Percentiles rank a stretch among this genome's conserved stretches.
These are phyloP conservation scores for Hypoxylon sp. DNA, from an alignment of 2,329 filamentous ascomycete species.

Conservation along the genomic window DNA sequence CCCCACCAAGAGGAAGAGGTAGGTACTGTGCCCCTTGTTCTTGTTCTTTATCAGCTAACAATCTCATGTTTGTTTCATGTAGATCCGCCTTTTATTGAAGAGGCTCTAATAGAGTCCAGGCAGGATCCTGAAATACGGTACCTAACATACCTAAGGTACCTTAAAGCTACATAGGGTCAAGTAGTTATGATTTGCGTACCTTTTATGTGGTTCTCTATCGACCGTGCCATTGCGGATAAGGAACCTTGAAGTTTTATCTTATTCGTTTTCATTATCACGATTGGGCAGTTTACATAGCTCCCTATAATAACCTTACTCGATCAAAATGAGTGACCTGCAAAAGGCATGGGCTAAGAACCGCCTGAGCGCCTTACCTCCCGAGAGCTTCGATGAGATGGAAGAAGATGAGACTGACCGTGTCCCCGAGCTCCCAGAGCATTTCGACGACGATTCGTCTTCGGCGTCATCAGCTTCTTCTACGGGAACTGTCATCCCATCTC, in stretches of 20 bases:
- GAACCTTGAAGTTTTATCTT: conserved; percentile 9
- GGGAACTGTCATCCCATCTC: conserved; percentile 88
- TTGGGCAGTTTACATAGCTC: conserved; percentile 18
- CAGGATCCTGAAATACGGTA: background rate
- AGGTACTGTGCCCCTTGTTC: background rate
- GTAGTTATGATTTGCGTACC: conserved; percentile 21
- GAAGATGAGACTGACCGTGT: conserved; percentile 60
- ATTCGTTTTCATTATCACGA: conserved; percentile 9
- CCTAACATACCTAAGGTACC: too few relatives aligned
- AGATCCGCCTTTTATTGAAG: conserved; percentile 2
- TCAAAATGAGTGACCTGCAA: conserved; percentile 82
- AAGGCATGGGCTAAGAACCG: conserved; percentile 83
- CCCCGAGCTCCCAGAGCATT: conserved; percentile 60
- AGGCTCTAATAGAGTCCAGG: background rate
- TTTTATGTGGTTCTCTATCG: conserved; percentile 2
- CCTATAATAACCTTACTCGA: background rate
- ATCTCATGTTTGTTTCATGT: conserved; percentile 9
- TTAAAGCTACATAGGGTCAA: background rate
- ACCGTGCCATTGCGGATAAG: conserved; percentile 5
- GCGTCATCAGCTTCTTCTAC: conserved; percentile 92
- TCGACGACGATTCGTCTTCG: conserved; percentile 77
- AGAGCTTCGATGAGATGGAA: conserved; percentile 65
- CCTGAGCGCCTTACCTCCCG: conserved; percentile 68
- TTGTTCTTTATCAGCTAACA: conserved; percentile 2
- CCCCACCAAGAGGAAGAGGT: conserved; percentile 4